These are phyloP conservation scores for Hygrophorus russula DNA, from an alignment of 768 basidiomycete species.

Conservation along the genomic window DNA sequence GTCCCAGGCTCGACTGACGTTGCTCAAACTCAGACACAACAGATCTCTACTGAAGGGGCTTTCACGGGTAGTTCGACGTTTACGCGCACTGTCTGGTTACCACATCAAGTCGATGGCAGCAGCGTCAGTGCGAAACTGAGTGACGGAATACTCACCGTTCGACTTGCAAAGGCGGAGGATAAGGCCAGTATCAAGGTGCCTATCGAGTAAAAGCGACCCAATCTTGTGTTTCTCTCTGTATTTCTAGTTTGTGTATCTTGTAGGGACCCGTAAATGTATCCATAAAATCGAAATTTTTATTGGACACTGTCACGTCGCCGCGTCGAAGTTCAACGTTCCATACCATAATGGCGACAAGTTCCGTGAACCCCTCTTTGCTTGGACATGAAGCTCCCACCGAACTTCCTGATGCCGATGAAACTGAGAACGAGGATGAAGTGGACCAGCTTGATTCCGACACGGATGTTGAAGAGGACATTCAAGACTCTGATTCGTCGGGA, in stretches of 20 bases:
- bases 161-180: constrained; percentile 50
- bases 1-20: constrained; percentile 12
- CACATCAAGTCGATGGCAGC: constrained; percentile 45
- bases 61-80: constrained; percentile 46
- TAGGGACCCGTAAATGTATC: too few relatives aligned
- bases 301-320: background rate
- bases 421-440: constrained; percentile 48
- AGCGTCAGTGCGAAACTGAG: constrained; percentile 52
- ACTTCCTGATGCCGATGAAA: constrained; percentile 14
- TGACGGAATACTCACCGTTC: constrained; percentile 60
- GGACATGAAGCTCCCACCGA: background rate
- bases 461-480: constrained; percentile 15
- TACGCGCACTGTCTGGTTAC: constrained; percentile 62
- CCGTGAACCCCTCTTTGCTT: constrained; percentile 2
- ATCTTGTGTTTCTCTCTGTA: background rate
- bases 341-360: background rate
- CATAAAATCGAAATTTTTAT: background rate
- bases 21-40: constrained; percentile 20
- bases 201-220: constrained; percentile 22
- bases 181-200: constrained; percentile 39
- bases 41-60: constrained; percentile 49
- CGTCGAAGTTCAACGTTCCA: background rate
- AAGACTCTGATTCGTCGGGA: background rate
- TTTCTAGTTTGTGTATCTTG: background rate
- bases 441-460: constrained; percentile 56